A percentile compares a stretch with the other conserved stretches of the same genome.
Conservation (phyloP, 2,329 filamentous ascomycete species). For the Pleomassaria siparia region DNA sequence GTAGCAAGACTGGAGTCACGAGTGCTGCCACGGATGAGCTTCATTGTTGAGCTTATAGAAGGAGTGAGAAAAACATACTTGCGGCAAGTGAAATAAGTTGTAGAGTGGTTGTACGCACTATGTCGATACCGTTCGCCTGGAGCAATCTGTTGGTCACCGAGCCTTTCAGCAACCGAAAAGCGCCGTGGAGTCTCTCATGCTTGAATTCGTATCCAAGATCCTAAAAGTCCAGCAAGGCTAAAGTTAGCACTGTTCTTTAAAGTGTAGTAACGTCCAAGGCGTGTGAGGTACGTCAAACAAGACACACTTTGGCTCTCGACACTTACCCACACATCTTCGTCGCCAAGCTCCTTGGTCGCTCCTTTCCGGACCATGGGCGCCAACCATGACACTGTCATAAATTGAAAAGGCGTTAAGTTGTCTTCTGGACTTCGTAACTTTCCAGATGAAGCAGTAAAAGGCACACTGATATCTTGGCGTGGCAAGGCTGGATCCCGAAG, state of each 20-base stretch:
- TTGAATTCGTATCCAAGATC: conserved; percentile 77
- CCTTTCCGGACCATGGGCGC: conserved; percentile 69
- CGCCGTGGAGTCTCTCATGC: conserved; percentile 71
- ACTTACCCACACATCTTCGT: conserved; percentile 87
- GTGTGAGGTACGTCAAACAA: too few relatives aligned
- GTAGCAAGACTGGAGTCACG: conserved; percentile 68
- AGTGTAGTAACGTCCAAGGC: too few relatives aligned
- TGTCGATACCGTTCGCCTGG: conserved; percentile 76
- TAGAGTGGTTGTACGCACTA: conserved; percentile 67
- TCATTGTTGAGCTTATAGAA: not conserved
- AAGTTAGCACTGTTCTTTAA: too few relatives aligned
- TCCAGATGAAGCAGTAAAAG: conserved; percentile 58
- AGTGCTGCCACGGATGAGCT: conserved; percentile 15
- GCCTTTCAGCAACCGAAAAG: conserved; percentile 72
- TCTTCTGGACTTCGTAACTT: conserved; percentile 77
- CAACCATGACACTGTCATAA: conserved; percentile 85
- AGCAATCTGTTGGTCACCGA: conserved; percentile 71
- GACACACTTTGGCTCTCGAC: too few relatives aligned
- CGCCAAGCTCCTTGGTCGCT: conserved; percentile 65
- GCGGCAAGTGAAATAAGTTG: conserved; percentile 64
- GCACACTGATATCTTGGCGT: conserved; percentile 59
- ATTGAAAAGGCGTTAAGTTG: conserved; percentile 76
- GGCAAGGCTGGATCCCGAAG: conserved; percentile 62
- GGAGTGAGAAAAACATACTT: conserved; percentile 41
- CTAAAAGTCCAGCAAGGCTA: too few relatives aligned